Evolutionary conservation across 164 flowering plant species (phyloP).

Genomic region (Vitis amurensis): DNA sequence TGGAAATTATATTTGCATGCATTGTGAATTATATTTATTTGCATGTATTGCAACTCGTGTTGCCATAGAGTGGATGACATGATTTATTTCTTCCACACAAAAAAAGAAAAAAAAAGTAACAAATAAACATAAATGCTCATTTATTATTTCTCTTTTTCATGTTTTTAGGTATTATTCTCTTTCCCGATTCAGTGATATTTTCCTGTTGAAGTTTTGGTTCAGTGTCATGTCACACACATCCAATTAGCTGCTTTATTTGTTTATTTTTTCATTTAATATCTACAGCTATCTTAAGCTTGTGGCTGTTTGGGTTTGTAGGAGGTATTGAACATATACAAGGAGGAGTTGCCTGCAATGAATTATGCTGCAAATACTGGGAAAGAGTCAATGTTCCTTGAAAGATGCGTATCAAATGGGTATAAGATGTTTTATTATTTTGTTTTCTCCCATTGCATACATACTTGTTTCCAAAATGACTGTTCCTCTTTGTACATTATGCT

Average conservation of each 20-base stretch:
- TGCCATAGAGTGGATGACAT: too few species aligned
- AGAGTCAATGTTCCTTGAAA: conserved; percentile 73
- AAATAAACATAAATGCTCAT: too few species aligned
- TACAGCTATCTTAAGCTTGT: neutral
- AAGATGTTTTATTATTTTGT: neutral
- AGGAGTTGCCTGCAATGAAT: conserved; percentile 83
- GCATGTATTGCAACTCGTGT: too few species aligned
- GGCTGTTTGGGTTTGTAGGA: conserved; percentile 46
- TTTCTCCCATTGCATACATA: neutral
- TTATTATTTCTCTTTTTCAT: too few species aligned
- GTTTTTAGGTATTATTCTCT: too few species aligned
- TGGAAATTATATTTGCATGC: too few species aligned
- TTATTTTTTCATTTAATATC: neutral
- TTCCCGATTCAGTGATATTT: too few species aligned
- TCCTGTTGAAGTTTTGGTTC: too few species aligned
- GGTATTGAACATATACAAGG: conserved; percentile 49
- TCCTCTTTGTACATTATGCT: neutral
- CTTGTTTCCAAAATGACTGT: neutral
- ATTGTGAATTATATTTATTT: too few species aligned
- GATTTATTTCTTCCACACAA: too few species aligned
- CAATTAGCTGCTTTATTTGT: neutral
- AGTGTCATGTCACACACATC: neutral
- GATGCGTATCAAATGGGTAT: conserved; percentile 83
- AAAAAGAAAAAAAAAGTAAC: too few species aligned
- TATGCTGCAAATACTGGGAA: conserved; percentile 95